A percentile compares a stretch with the other conserved stretches of the same genome.
Conservation (phyloP, 495 filamentous ascomycete genomes). For the Penicillium macrosclerotiorum region DNA sequence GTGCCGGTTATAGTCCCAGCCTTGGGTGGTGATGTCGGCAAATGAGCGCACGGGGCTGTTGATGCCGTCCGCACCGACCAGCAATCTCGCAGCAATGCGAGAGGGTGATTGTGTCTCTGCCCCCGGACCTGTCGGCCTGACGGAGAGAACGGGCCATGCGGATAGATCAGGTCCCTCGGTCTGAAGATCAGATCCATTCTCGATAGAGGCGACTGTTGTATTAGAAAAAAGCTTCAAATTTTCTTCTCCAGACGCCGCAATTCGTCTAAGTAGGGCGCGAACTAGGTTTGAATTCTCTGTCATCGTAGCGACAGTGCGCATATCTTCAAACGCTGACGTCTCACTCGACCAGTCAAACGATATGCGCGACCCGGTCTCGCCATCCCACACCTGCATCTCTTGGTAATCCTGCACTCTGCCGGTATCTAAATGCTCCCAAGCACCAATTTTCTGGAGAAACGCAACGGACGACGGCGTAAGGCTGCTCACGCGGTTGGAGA, state of each 20-base stretch:
- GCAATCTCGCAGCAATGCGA: slow-evolving; percentile 71
- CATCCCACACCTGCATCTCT: slow-evolving; percentile 97
- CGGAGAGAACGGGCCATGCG: slow-evolving; percentile 79
- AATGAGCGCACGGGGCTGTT: slow-evolving; percentile 92
- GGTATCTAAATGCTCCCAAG: slow-evolving; percentile 72
- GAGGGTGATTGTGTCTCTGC: slow-evolving; percentile 33
- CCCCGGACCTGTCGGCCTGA: slow-evolving; percentile 43
- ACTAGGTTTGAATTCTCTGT: slow-evolving; percentile 90
- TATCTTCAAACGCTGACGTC: slow-evolving; percentile 44
- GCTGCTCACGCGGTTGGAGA: slow-evolving; percentile 92
- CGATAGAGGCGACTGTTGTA: slow-evolving; percentile 72
- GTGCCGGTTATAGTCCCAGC: slow-evolving; percentile 92
- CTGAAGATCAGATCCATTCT: slow-evolving; percentile 59
- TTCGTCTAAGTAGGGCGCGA: slow-evolving; percentile 65
- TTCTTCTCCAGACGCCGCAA: slow-evolving; percentile 63
- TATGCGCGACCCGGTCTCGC: slow-evolving; percentile 80
- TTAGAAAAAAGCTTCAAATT: slow-evolving; percentile 68
- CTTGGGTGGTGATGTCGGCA: slow-evolving; percentile 76
- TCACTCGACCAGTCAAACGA: slow-evolving; percentile 75
- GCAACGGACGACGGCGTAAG: slow-evolving; percentile 79
- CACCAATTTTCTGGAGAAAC: slow-evolving; percentile 75
- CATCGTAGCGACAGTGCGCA: slow-evolving; percentile 85
- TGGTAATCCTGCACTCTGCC: slow-evolving; percentile 81
- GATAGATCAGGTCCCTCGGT: slow-evolving; percentile 70
- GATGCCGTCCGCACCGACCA: slow-evolving; percentile 91